These are phyloP conservation scores for Penicillium sp. DNA, from an alignment of 2,329 filamentous ascomycete genomes.

Conservation along the genomic window DNA sequence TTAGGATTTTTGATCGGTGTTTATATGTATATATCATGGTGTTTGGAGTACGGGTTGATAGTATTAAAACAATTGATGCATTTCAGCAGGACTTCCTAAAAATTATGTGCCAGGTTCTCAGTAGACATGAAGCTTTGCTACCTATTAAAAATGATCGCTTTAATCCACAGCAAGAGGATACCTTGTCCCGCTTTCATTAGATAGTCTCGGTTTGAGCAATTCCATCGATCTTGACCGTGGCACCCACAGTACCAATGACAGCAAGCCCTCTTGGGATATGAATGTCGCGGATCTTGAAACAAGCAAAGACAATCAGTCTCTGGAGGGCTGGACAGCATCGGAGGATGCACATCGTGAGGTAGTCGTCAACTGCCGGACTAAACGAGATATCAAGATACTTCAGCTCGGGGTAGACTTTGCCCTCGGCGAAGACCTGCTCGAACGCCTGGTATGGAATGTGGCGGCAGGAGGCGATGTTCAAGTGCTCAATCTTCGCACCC, in stretches of 20 bases:
- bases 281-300: constrained; percentile 60
- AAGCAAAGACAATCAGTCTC: constrained; percentile 63
- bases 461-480: constrained; percentile 83
- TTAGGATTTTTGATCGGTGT: neutral
- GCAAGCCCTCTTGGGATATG: constrained; percentile 59
- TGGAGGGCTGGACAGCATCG: constrained; percentile 48
- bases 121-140: no score
- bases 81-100: neutral
- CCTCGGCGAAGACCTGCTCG: constrained; percentile 68
- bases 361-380: constrained; percentile 47
- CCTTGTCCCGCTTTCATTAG: neutral
- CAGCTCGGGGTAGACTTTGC: constrained; percentile 66
- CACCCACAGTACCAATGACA: constrained; percentile 52
- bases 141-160: neutral
- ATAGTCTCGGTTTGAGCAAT: constrained; percentile 12
- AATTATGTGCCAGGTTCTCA: no score
- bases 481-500: constrained; percentile 60
- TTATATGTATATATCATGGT: neutral
- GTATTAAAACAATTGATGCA: neutral
- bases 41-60: neutral
- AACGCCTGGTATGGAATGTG: constrained; percentile 75
- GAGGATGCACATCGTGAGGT: constrained; percentile 47
- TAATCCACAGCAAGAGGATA: neutral
- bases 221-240: constrained; percentile 19
- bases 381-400: constrained; percentile 76